phyloP scores from a whole-genome alignment of 192 early-diverging fungal species.

The Pilaira anomala region DNA sequence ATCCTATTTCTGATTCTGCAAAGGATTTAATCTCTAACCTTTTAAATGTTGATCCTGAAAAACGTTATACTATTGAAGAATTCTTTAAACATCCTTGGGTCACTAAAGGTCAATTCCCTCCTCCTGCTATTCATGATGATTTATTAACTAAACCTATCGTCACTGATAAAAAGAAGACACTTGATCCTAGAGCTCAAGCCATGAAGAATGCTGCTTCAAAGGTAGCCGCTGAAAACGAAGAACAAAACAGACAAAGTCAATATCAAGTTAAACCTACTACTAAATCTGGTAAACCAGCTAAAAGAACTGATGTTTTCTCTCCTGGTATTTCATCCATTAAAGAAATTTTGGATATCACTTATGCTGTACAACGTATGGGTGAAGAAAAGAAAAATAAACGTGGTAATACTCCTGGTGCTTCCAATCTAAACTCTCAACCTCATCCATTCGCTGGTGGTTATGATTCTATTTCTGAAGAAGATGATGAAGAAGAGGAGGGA shows the following conservation, averaged over 20 bases:
- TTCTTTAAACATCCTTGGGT: constrained; percentile 84
- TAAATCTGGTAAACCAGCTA: constrained; percentile 26
- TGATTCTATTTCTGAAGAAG: constrained; percentile 7
- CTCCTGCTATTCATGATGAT: neutral
- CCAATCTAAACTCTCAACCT: constrained; percentile 1
- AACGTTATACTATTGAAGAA: constrained; percentile 75
- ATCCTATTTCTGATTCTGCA: constrained; percentile 68
- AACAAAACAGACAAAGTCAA: neutral
- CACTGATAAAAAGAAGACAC: neutral
- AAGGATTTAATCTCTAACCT: constrained; percentile 71
- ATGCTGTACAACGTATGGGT: constrained; percentile 74
- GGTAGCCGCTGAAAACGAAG: constrained; percentile 3
- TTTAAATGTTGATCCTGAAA: constrained; percentile 65
- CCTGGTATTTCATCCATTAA: constrained; percentile 59
- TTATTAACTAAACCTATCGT: neutral
- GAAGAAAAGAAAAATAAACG: constrained; percentile 47
- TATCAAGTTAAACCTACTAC: neutral
- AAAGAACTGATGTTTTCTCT: constrained; percentile 51
- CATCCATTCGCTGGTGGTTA: constrained; percentile 14
- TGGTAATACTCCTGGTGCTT: no score
- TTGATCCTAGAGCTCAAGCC: constrained; percentile 11
- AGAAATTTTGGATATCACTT: constrained; percentile 72
- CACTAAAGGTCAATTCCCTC: neutral
- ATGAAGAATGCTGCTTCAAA: constrained; percentile 21
- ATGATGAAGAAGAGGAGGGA: constrained; percentile 21